Base-by-base conservation (phyloP, 352 stramenopile genomes). In the Phytophthora ohioensis region DNA sequence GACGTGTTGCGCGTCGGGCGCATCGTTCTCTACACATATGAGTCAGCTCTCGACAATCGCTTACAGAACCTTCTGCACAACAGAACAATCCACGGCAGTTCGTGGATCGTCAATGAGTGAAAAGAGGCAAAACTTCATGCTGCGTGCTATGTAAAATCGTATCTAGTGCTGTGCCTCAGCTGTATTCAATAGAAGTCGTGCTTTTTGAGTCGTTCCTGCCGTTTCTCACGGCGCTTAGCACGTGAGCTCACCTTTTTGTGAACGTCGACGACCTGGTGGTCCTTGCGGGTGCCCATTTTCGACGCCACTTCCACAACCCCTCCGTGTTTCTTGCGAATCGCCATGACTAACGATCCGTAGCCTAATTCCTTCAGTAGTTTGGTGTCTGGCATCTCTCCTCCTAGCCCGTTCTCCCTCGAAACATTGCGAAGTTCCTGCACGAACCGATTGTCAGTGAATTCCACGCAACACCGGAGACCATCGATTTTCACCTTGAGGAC, bases 261-360 rank as follows among this genome's bases (percentile, higher is more conserved):
- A 62, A 89, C 75, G n/a, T 87, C 80, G 13, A 88, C 31, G 35
- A 80, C 61, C 6, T 85, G 59, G 13, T 68, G 21, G 0, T 80
- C 69, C 11, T 84, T 83, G 11, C 9, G 43, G 7, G 80, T 60
- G 1, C 86, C 86, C 53, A 95, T 68, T 61, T 90, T 91, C 34
- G 67, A 38, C 6, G 86, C 83, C 15, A 95, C 80, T 30, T 64
- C 45, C 32, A 90, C 82, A 35, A 95, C 81, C 5, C 88, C 86
- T 30, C 88, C 88, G 65, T 95, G 88, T 53, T 93, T 93, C 65
- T 95, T 95, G 42, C 85, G 88, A 64, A 95, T 93, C 7, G 88
- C 84, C 35, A 87, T 67, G 39, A 95, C 73, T 27, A 95, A 65
- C 3, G 81, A 71, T 12, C 75, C 69, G 56, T 93, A 83, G 10